These are phyloP conservation scores for Cichorium intybus DNA, from an alignment of 140 eudicot species.

Conservation along the genomic window DNA sequence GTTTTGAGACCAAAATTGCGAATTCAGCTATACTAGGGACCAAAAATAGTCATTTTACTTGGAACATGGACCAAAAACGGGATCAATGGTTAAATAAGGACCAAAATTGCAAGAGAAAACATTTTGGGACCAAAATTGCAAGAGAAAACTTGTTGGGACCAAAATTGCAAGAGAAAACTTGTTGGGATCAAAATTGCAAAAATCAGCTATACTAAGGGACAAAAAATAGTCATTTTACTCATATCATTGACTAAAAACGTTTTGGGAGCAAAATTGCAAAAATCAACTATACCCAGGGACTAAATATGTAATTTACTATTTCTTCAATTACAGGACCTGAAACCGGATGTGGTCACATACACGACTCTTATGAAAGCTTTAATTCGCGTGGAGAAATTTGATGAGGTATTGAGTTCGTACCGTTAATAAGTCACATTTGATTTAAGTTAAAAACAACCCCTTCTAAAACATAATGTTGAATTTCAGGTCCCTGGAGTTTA, in stretches of 20 bases:
- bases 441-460: neutral
- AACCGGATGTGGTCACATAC: conserved; percentile 95
- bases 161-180: too few relatives aligned
- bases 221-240: too few relatives aligned
- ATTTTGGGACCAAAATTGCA: neutral
- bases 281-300: neutral
- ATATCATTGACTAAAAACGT: too few relatives aligned
- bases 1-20: neutral
- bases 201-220: too few relatives aligned
- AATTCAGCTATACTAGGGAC: too few relatives aligned
- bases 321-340: conserved; percentile 59
- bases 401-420: conserved; percentile 47
- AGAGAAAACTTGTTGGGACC: too few relatives aligned
- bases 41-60: too few relatives aligned
- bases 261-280: neutral
- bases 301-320: neutral
- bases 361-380: conserved; percentile 96
- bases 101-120: too few relatives aligned
- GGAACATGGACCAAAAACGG: too few relatives aligned
- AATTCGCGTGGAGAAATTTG: conserved; percentile 83
- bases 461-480: neutral
- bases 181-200: too few relatives aligned
- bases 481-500: conserved; percentile 92
- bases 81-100: too few relatives aligned
- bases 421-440: neutral